Evolutionary conservation across 352 stramenopile species (phyloP), one percentile per base, ranked within the genome.

Genomic region (Phytopythium boreale): DNA sequence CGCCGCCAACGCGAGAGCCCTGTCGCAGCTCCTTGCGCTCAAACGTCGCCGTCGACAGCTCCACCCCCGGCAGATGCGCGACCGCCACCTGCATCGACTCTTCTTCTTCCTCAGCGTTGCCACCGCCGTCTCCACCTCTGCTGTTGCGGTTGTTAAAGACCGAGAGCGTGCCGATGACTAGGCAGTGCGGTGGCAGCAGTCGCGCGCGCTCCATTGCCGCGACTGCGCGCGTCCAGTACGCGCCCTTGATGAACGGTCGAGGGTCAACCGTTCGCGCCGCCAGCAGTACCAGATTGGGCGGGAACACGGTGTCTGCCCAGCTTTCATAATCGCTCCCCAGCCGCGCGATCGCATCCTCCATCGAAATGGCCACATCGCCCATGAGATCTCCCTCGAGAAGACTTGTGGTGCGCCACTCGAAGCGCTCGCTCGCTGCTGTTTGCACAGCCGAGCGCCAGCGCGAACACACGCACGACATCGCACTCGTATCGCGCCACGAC

Each of bases 1-100:
- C 66, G 3, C 70, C 70, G 2, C 63, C 63, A 22, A 67, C 74
- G 56, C 73, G 77, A 46, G 74, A 63, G 50, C 66, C 69, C 57
- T 72, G 74, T 29, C 80, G 68, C 24, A 92, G 66, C 24, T 70
- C 69, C 51, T 88, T 87, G 47, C 79, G 74, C 7, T 91, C 82
- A 29, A 88, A 88, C 22, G 57, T 60, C 3, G 67, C 74, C 7
- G 74, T 67, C 43, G 85, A 75, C 22, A 92, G 31, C 1, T 60
- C 69, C 22, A 80, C 90, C 14, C 71, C 53, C 0, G 77, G 74
- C 22, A 92, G 69, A 62, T 84, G 68, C 36, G 72, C 77, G 0
- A 84, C 63, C 5, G 76, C 86, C 17, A 90, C 64, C 9, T 63
- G 67, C 24, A 83, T 29, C 9, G 56, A 61, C 26, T 50, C 43